Evolutionary conservation across 495 filamentous ascomycete genomes (phyloP).

Genomic region (Hyaloscypha variabilis): DNA sequence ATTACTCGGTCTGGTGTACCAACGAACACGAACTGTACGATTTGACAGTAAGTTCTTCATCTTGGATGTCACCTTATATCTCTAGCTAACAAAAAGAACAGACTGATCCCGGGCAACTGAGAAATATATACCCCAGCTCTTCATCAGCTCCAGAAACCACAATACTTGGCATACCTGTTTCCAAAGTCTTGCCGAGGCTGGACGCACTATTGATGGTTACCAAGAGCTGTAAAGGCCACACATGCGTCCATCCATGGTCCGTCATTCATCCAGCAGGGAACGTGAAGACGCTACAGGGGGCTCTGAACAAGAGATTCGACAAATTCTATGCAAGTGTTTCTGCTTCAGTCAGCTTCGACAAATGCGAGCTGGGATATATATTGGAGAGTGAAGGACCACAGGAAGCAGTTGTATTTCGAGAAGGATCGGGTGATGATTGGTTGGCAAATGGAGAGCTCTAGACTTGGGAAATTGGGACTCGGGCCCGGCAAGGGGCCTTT

Average conservation of each 20-base stretch:
- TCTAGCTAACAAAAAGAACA: background rate
- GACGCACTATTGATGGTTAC: slow-evolving; percentile 61
- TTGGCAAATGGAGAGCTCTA: slow-evolving; percentile 6
- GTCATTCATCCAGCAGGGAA: slow-evolving; percentile 51
- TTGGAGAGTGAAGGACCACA: slow-evolving; percentile 59
- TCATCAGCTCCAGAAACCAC: background rate
- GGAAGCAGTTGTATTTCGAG: slow-evolving; percentile 11
- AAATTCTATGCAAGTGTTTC: slow-evolving; percentile 46
- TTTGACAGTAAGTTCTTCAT: slow-evolving; percentile 41
- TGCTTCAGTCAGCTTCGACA: slow-evolving; percentile 44
- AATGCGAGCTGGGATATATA: slow-evolving; percentile 59
- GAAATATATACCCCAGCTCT: slow-evolving; percentile 48
- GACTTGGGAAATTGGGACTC: background rate
- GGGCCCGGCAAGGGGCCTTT: background rate
- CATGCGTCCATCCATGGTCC: slow-evolving; percentile 58
- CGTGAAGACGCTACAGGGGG: slow-evolving; percentile 34
- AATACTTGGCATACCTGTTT: slow-evolving; percentile 27
- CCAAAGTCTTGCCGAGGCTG: slow-evolving; percentile 45
- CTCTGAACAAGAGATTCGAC: slow-evolving; percentile 47
- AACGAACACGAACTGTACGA: slow-evolving; percentile 65
- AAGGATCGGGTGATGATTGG: background rate
- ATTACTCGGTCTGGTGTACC: slow-evolving; percentile 65
- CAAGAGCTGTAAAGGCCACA: slow-evolving; percentile 54
- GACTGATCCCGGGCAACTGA: slow-evolving; percentile 57
- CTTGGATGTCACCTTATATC: background rate